phyloP scores from a whole-genome alignment of 345 rosid species.

The Leavenworthia alabamica region DNA sequence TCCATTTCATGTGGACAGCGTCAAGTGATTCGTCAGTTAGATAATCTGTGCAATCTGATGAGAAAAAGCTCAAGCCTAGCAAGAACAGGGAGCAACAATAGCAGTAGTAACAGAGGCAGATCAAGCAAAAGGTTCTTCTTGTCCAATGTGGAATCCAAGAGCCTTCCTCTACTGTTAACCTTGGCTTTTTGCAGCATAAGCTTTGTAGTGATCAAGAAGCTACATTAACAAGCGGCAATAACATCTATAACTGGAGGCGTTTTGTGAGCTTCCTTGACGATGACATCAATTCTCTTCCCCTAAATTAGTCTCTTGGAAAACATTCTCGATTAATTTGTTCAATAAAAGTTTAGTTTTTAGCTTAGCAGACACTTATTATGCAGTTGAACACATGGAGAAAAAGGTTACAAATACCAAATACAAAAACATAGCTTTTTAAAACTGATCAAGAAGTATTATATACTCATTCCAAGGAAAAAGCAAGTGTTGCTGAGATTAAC shows the following conservation, averaged over 20 bases:
- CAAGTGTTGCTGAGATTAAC: neutral
- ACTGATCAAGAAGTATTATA: too few species aligned
- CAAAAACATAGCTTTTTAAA: too few species aligned
- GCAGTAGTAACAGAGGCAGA: constrained; percentile 12
- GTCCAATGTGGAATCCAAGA: constrained; percentile 33
- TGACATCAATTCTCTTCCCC: constrained; percentile 7
- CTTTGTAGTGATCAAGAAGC: constrained; percentile 44
- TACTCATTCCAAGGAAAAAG: neutral
- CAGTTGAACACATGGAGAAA: too few species aligned
- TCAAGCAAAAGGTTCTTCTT: constrained; percentile 24
- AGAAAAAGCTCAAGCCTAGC: constrained; percentile 36
- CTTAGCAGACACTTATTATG: neutral
- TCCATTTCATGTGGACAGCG: constrained; percentile 59
- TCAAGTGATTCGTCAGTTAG: constrained; percentile 69
- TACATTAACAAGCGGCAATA: constrained; percentile 39
- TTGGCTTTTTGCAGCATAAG: constrained; percentile 66
- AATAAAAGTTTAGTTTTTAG: constrained; percentile 15
- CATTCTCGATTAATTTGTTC: constrained; percentile 22
- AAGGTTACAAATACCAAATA: neutral
- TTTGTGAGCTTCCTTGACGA: constrained; percentile 28
- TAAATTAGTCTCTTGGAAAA: constrained; percentile 13
- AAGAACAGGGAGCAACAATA: constrained; percentile 27
- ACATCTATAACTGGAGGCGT: constrained; percentile 29
- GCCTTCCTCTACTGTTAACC: constrained; percentile 44
- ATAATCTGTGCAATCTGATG: constrained; percentile 54